phyloP scores from a whole-genome alignment of 192 early-diverging fungal genomes.

The Gorgonomyces haynaldii region DNA sequence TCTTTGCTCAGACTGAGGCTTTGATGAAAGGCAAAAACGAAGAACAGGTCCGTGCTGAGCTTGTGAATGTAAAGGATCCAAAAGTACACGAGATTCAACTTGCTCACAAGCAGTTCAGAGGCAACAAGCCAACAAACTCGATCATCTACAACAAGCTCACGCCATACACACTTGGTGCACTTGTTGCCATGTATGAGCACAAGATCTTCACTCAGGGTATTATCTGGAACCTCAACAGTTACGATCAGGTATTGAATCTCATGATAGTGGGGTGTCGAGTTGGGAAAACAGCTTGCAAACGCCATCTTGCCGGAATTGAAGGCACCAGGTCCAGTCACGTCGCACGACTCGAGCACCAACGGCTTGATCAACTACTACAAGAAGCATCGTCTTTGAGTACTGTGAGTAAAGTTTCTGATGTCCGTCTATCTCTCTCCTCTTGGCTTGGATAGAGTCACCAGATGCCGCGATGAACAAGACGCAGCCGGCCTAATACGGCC shows the following conservation, averaged over 20 bases:
- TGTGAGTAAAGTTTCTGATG: neutral
- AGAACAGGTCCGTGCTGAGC: constrained; percentile 68
- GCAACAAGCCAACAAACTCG: constrained; percentile 96
- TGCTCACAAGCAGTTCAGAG: constrained; percentile 94
- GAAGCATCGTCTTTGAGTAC: constrained; percentile 8
- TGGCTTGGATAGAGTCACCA: too few species aligned
- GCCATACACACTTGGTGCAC: constrained; percentile 76
- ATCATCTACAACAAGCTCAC: constrained; percentile 88
- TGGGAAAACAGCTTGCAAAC: constrained; percentile 97
- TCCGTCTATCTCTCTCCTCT: too few species aligned
- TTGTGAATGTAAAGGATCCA: constrained; percentile 53
- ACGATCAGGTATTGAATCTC: constrained; percentile 59
- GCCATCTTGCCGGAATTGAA: constrained; percentile 86
- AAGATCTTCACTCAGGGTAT: constrained; percentile 99
- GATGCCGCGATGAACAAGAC: too few species aligned
- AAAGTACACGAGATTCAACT: constrained; percentile 44
- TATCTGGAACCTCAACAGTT: constrained; percentile 96
- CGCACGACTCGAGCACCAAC: constrained; percentile 91
- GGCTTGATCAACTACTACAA: constrained; percentile 94
- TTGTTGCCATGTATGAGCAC: constrained; percentile 98
- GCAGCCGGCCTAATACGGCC: too few species aligned
- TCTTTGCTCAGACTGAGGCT: constrained; percentile 97
- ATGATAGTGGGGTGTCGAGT: constrained; percentile 69
- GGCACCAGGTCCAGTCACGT: constrained; percentile 38
- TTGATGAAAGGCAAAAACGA: constrained; percentile 87